Conservation (phyloP, 805 yeast genomes). For the Monosporozyma yasuniensis region DNA sequence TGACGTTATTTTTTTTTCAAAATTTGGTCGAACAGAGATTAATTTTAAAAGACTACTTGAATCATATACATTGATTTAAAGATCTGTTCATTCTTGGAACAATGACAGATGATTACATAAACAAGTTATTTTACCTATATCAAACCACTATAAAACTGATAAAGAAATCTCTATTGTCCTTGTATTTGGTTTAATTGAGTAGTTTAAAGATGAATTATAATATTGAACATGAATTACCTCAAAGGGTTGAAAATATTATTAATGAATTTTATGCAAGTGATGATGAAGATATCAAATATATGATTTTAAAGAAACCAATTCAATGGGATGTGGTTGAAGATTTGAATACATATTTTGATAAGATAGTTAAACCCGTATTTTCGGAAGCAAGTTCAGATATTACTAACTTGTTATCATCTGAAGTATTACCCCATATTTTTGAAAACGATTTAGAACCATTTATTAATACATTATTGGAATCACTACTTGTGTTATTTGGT, state of each 20-base stretch:
- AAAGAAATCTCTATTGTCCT: no score
- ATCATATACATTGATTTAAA: background rate
- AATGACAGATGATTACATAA: no score
- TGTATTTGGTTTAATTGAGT: background rate
- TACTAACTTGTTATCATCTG: conserved; percentile 34
- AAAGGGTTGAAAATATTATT: conserved; percentile 6
- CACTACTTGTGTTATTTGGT: background rate
- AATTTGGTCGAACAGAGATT: background rate
- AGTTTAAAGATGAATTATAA: background rate
- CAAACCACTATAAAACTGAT: no score
- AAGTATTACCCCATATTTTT: conserved; percentile 10
- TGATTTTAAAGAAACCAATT: conserved; percentile 82
- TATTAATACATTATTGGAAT: background rate
- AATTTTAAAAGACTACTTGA: background rate
- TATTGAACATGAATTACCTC: background rate
- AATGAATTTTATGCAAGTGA: conserved; percentile 12
- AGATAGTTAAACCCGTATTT: conserved; percentile 23
- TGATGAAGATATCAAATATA: conserved; percentile 26
- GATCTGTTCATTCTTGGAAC: background rate
- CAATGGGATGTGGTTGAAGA: conserved; percentile 64
- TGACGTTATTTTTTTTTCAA: conserved; percentile 56
- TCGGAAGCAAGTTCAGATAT: conserved; percentile 43
- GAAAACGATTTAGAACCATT: background rate
- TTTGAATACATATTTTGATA: conserved; percentile 55
- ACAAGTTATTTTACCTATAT: no score